Percentiles rank a stretch among this genome's conserved stretches.
Conservation (phyloP, 192 early-diverging fungal genomes). For the Pilaira anomala region DNA sequence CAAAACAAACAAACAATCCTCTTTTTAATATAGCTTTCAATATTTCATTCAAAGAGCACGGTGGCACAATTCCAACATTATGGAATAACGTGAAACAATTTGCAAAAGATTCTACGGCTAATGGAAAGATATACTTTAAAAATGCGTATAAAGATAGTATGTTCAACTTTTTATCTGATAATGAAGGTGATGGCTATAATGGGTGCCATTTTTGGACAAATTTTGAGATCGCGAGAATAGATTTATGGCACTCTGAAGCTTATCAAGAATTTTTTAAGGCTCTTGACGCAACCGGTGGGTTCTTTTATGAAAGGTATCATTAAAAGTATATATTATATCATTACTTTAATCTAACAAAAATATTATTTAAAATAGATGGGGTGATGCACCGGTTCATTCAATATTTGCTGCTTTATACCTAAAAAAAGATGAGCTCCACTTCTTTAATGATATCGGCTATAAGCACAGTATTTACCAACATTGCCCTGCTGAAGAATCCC, state of each 20-base stretch:
- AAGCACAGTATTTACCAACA: constrained; percentile 17
- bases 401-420: constrained; percentile 59
- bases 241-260: constrained; percentile 50
- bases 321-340: not conserved
- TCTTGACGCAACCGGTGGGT: constrained; percentile 62
- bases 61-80: constrained; percentile 65
- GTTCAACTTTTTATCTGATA: constrained; percentile 49
- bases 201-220: constrained; percentile 80
- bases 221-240: constrained; percentile 69
- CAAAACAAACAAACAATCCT: not conserved
- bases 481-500: constrained; percentile 18
- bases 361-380: constrained; percentile 49
- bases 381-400: constrained; percentile 72
- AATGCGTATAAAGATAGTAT: constrained; percentile 31
- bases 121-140: constrained; percentile 35
- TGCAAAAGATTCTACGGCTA: constrained; percentile 29
- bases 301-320: constrained; percentile 63
- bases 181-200: constrained; percentile 49
- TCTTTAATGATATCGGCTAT: constrained; percentile 73
- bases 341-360: not conserved
- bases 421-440: constrained; percentile 59
- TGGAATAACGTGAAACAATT: constrained; percentile 60
- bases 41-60: constrained; percentile 68
- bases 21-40: constrained; percentile 50
- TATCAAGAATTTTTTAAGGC: constrained; percentile 59